A percentile compares a stretch with the other conserved stretches of the same genome.
phyloP scores from a whole-genome alignment of 345 rosid genomes.

The Anastatica hierochuntica region DNA sequence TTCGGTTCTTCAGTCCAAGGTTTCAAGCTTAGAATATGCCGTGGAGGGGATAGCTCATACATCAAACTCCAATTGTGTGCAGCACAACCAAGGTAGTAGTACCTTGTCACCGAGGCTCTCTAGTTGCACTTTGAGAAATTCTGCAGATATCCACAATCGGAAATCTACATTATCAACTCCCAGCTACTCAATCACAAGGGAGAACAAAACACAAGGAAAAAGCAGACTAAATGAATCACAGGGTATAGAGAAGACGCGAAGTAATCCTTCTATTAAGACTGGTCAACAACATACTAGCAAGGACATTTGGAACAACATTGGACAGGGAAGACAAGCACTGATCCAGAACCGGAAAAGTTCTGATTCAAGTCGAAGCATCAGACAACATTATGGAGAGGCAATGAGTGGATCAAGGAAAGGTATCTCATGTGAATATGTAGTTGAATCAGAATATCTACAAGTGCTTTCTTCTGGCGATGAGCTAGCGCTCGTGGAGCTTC shows the following conservation, averaged over 20 bases:
- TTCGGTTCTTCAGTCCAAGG: slow-evolving; percentile 63
- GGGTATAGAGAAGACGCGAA: slow-evolving; percentile 34
- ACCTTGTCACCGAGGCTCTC: slow-evolving; percentile 55
- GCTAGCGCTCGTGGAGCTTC: slow-evolving; percentile 60
- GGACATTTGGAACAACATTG: slow-evolving; percentile 37
- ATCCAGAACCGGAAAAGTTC: slow-evolving; percentile 31
- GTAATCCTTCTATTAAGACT: slow-evolving; percentile 26
- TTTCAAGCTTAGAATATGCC: slow-evolving; percentile 60
- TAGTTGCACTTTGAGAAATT: slow-evolving; percentile 58
- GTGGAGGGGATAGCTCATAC: slow-evolving; percentile 44
- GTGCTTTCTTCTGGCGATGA: slow-evolving; percentile 65
- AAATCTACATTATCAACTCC: slow-evolving; percentile 36
- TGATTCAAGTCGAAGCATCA: slow-evolving; percentile 25
- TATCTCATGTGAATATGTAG: slow-evolving; percentile 54
- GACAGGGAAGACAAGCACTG: slow-evolving; percentile 30
- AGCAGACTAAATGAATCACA: slow-evolving; percentile 40
- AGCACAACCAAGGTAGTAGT: slow-evolving; percentile 36
- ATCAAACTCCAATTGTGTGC: slow-evolving; percentile 34
- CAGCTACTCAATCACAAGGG: slow-evolving; percentile 44
- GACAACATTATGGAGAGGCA: slow-evolving; percentile 28
- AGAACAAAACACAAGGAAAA: slow-evolving; percentile 39
- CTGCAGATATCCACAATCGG: slow-evolving; percentile 40
- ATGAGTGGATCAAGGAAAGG: too few relatives aligned
- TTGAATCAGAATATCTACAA: slow-evolving; percentile 74
- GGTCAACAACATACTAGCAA: slow-evolving; percentile 31